phyloP scores from a whole-genome alignment of 208 protist species.

The Jaenimonas drosophilae region DNA sequence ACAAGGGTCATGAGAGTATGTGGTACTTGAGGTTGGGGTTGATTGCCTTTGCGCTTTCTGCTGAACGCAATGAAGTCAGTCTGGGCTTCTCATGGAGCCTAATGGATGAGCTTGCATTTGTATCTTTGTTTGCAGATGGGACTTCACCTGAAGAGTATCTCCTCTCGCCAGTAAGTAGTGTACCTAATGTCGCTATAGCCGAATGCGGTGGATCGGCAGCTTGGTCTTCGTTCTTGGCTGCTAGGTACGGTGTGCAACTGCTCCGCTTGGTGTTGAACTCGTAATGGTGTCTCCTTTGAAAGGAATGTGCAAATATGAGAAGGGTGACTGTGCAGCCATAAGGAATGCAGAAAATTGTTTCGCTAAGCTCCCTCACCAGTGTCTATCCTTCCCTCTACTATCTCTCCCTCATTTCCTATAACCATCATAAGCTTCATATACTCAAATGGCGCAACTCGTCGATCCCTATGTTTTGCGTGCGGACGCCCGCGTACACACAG shows the following conservation, averaged over 20 bases:
- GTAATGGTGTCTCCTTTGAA: background rate
- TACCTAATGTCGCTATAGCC: constrained; percentile 6
- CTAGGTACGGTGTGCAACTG: constrained; percentile 53
- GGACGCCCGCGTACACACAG: constrained; percentile 33
- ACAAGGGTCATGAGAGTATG: constrained; percentile 65
- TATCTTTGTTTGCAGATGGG: constrained; percentile 14
- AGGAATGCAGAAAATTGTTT: background rate
- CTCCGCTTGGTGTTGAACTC: constrained; percentile 5
- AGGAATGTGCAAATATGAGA: constrained; percentile 1
- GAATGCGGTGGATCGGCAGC: constrained; percentile 22
- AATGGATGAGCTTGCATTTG: constrained; percentile 47
- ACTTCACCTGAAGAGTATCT: background rate
- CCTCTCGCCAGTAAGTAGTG: constrained; percentile 2
- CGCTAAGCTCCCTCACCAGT: background rate
- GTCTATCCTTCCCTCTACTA: constrained; percentile 1
- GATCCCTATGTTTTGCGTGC: constrained; percentile 38
- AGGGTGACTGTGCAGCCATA: background rate
- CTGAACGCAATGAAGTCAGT: background rate
- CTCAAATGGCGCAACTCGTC: background rate
- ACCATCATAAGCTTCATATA: background rate
- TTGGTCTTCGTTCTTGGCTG: constrained; percentile 50
- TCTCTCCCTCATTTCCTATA: constrained; percentile 1
- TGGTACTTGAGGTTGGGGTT: constrained; percentile 59
- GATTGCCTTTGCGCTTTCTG: constrained; percentile 25
- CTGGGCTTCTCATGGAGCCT: constrained; percentile 26